Evolutionary conservation across 2,329 filamentous ascomycete genomes (phyloP), one percentile per base, ranked within the genome.

Genomic region (Colletotrichum viniferum): DNA sequence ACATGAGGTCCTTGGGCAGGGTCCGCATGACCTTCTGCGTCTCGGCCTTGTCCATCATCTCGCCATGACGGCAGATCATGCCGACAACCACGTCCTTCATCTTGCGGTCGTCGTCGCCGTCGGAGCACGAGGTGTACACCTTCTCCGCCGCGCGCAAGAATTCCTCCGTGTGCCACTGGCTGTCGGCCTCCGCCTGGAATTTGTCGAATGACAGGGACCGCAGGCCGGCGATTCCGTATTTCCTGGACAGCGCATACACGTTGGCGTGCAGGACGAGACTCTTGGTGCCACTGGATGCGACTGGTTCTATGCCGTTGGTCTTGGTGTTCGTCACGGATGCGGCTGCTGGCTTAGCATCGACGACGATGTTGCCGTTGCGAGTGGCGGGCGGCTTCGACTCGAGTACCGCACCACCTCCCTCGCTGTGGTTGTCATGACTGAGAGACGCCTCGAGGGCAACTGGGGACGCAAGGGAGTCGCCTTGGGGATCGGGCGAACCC

Each of bases 91-190:
- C 55, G 5, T 74, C 71, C 28, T 65, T 74, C 60, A 74, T 74
- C 26, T 71, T 28, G 14, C 60, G 66, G n/a, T 71, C 71, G 10
- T 73, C 65, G 10, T 71, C 66, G 5, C 21, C 26, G 21, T 65
- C 67, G 4, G 66, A 58, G 26, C 66, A 71, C 5, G 61, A 70
- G 2, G 43, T 48, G 21, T 74, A 74, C 4, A 74, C 67, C 21
- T 43, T 71, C 43, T 71, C 58, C 6, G 67, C 71, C 8, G 71
- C 71, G n/a, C n/a, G 67, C 8, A 74, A 24, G 13, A 74, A 74
- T 8, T 74, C 67, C 32, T 74, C 71, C 7, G 71, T 74, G n/a
- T 74, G 13, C 71, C 71, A 74, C 24, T 71, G 58, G 61, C 21
- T 65, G n/a, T 71, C 71, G 4, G 71, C 67, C 34, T 74, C 71